Evolutionary conservation across 1,284 basidiomycete genomes (phyloP).

Genomic region (Violaceomyces palustris): DNA sequence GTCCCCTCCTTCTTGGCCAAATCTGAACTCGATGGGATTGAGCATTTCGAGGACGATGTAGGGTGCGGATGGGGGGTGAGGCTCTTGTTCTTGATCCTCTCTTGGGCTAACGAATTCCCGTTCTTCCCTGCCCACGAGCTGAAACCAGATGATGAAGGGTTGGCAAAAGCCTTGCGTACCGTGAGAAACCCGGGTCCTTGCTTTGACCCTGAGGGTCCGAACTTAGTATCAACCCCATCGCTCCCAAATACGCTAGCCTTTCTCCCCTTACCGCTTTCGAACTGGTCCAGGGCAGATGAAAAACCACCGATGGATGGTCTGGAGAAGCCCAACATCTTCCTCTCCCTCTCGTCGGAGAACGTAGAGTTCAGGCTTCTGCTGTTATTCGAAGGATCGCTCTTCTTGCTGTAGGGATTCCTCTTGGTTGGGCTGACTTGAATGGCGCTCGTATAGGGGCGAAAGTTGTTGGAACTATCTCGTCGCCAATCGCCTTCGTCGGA

Average conservation of each 20-base stretch:
- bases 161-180: no score
- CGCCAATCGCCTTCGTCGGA: neutral
- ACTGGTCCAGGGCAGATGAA: neutral
- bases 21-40: constrained; percentile 15
- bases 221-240: no score
- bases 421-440: no score
- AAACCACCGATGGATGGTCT: neutral
- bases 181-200: neutral
- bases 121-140: neutral
- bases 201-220: neutral
- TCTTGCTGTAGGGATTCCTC: neutral
- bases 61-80: constrained; percentile 4
- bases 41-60: constrained; percentile 1
- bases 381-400: neutral
- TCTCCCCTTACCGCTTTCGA: neutral
- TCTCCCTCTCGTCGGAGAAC: neutral
- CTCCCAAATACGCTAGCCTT: neutral
- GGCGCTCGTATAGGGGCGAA: neutral
- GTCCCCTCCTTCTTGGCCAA: constrained; percentile 3
- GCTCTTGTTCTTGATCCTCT: constrained; percentile 3
- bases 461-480: neutral
- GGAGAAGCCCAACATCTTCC: neutral
- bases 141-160: no score
- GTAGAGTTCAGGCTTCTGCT: no score
- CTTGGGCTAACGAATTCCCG: neutral